These are phyloP conservation scores for Proliferodiscus dingleyae DNA, from an alignment of 2,329 filamentous ascomycete genomes.

Conservation along the genomic window DNA sequence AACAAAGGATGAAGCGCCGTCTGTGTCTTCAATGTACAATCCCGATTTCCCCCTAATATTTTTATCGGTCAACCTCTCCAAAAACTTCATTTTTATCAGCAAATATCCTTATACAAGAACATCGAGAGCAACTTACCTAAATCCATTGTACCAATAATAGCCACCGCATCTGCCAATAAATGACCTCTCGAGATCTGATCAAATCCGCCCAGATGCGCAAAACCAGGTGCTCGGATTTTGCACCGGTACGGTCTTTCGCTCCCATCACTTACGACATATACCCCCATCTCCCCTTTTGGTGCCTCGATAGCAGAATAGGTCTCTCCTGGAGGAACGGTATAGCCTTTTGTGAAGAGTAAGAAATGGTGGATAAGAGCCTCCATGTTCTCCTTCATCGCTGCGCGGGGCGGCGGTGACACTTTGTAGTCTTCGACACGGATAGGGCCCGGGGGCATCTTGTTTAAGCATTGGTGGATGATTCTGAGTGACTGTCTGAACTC, in stretches of 20 bases:
- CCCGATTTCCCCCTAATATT: slow-evolving; percentile 7
- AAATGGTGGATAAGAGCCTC: slow-evolving; percentile 99
- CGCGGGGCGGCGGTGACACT: slow-evolving; percentile 88
- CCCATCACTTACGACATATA: slow-evolving; percentile 92
- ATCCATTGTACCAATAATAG: slow-evolving; percentile 89
- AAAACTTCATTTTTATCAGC: slow-evolving; percentile 28
- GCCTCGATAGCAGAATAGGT: slow-evolving; percentile 98
- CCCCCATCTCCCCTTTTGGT: slow-evolving; percentile 99
- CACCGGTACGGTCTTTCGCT: slow-evolving; percentile 95
- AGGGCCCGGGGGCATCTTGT: slow-evolving; percentile 96
- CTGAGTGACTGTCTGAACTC: slow-evolving; percentile 97
- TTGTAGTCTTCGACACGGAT: slow-evolving; percentile 98
- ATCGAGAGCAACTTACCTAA: slow-evolving; percentile 53
- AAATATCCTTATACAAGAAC: slow-evolving; percentile 10
- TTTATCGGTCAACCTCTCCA: slow-evolving; percentile 48
- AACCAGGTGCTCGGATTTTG: slow-evolving; percentile 94
- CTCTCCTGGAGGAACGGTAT: slow-evolving; percentile 93
- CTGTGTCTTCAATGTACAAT: slow-evolving; percentile 21
- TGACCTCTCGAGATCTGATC: slow-evolving; percentile 92
- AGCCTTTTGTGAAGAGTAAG: slow-evolving; percentile 97
- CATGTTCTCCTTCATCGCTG: slow-evolving; percentile 99
- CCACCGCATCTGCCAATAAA: slow-evolving; percentile 91
- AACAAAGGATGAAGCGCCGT: slow-evolving; percentile 18
- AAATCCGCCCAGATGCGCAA: slow-evolving; percentile 90
- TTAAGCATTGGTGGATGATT: slow-evolving; percentile 97